Percentiles rank a stretch among this genome's conserved stretches.
Evolutionary conservation across 228 moss, liverwort and hornwort species (phyloP).

Genomic region (Sphagnum fallax): DNA sequence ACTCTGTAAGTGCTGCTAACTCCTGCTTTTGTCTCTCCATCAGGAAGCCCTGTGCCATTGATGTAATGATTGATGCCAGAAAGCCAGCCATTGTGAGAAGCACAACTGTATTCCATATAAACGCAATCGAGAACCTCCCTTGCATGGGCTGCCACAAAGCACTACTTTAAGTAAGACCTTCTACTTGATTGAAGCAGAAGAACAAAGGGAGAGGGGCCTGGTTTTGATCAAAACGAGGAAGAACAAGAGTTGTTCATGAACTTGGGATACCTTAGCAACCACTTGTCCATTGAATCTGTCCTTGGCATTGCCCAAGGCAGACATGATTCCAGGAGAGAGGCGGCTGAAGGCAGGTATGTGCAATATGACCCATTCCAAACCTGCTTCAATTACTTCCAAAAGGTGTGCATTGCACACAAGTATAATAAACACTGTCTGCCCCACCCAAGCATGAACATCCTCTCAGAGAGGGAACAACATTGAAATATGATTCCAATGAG

Average conservation of each 20-base stretch:
- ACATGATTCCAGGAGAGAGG: conserved; percentile 62
- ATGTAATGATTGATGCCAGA: conserved; percentile 71
- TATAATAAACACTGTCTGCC: conserved; percentile 71
- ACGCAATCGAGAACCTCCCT: conserved; percentile 36
- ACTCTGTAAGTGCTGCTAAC: conserved; percentile 27
- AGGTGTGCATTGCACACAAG: conserved; percentile 84
- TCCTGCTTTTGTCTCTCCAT: conserved; percentile 67
- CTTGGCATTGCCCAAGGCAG: conserved; percentile 56
- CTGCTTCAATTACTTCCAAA: conserved; percentile 50
- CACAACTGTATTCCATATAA: conserved; percentile 77
- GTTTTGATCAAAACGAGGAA: too few relatives aligned
- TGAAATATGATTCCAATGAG: too few relatives aligned
- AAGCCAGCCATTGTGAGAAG: conserved; percentile 83
- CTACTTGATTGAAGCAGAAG: too few relatives aligned
- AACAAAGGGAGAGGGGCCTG: too few relatives aligned
- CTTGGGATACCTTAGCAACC: conserved; percentile 8
- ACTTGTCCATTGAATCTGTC: conserved; percentile 45
- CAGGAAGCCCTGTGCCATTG: conserved; percentile 76
- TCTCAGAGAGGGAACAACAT: too few relatives aligned
- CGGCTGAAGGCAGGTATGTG: conserved; percentile 61
- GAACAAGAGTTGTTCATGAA: too few relatives aligned
- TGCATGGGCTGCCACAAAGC: conserved; percentile 16
- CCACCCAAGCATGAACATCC: neutral
- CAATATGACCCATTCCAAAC: conserved; percentile 60
- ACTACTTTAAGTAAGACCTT: too few relatives aligned